Percentiles rank a stretch among this genome's conserved stretches.
phyloP scores from a whole-genome alignment of 768 basidiomycete species.

The Leccinellum luteum region DNA sequence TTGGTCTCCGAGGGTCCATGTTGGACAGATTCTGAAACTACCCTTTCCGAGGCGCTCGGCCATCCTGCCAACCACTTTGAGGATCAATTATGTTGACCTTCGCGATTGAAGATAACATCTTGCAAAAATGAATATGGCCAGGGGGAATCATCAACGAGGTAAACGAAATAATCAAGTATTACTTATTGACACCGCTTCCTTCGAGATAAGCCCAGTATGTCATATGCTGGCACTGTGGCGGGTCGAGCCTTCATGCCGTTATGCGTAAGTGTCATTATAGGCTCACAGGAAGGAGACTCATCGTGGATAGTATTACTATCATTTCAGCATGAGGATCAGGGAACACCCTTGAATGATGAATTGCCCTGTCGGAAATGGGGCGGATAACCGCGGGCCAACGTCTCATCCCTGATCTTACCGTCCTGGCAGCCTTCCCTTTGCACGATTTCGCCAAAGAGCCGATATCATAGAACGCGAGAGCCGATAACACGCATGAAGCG shows the following conservation, averaged over 20 bases:
- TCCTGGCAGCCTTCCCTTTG: not conserved
- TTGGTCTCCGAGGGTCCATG: not conserved
- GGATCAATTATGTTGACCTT: not conserved
- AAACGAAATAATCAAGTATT: constrained; percentile 4
- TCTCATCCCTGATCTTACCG: not conserved
- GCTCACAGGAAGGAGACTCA: not conserved
- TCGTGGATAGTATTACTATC: not conserved
- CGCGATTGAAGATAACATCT: too few relatives aligned
- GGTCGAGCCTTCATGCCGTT: not conserved
- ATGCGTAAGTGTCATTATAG: constrained; percentile 4
- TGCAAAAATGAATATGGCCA: too few relatives aligned
- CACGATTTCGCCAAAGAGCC: not conserved
- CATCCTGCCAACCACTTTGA: not conserved
- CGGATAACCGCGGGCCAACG: constrained; percentile 14
- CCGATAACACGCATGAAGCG: not conserved
- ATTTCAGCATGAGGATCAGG: constrained; percentile 19
- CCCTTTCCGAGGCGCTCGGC: constrained; percentile 2
- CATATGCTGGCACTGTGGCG: not conserved
- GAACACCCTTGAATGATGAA: constrained; percentile 7
- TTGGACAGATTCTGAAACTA: not conserved
- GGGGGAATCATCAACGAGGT: too few relatives aligned
- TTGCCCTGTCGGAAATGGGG: constrained; percentile 1
- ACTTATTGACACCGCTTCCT: constrained; percentile 4
- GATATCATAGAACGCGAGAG: not conserved
- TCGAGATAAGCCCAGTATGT: constrained; percentile 1